Conservation (phyloP, 768 basidiomycete genomes). For the Collybia mongolica region DNA sequence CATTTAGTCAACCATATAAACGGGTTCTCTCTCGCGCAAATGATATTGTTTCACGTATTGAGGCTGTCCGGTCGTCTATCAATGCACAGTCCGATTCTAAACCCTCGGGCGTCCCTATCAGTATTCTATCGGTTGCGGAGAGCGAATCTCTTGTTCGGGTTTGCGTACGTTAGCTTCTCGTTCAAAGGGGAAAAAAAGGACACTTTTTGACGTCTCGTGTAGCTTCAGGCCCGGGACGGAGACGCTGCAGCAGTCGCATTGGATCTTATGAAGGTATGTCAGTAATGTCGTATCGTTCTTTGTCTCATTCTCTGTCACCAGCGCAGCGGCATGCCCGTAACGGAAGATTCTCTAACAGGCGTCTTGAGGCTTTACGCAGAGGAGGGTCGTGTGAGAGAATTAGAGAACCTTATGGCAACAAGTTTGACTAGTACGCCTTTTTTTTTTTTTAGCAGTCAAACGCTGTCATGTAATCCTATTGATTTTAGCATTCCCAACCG, state of each 20-base stretch:
- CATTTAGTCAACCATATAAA: conserved; percentile 22
- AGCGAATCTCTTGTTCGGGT: conserved; percentile 54
- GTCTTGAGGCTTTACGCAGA: conserved; percentile 51
- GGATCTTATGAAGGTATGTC: conserved; percentile 51
- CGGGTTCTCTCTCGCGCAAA: conserved; percentile 34
- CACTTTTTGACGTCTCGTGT: neutral
- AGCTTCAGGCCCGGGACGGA: conserved; percentile 50
- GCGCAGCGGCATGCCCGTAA: conserved; percentile 40
- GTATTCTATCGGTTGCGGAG: conserved; percentile 49
- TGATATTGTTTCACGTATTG: conserved; percentile 31
- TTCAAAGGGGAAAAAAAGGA: no score
- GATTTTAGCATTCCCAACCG: conserved; percentile 40
- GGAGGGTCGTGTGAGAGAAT: conserved; percentile 39
- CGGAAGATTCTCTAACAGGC: conserved; percentile 42
- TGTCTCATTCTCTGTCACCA: conserved; percentile 17
- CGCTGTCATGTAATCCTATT: neutral
- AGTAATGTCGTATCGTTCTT: neutral
- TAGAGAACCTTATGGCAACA: conserved; percentile 44
- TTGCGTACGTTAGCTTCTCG: conserved; percentile 37
- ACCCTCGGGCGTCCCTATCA: conserved; percentile 34
- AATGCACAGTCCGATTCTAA: conserved; percentile 10
- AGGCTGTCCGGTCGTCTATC: conserved; percentile 21
- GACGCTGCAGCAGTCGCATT: conserved; percentile 49
- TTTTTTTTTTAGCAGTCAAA: neutral
- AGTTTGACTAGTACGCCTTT: conserved; percentile 40